A percentile compares a stretch with the other conserved stretches of the same genome.
phyloP scores from a whole-genome alignment of 495 filamentous ascomycete species.

The Tetracladium marchalianum region DNA sequence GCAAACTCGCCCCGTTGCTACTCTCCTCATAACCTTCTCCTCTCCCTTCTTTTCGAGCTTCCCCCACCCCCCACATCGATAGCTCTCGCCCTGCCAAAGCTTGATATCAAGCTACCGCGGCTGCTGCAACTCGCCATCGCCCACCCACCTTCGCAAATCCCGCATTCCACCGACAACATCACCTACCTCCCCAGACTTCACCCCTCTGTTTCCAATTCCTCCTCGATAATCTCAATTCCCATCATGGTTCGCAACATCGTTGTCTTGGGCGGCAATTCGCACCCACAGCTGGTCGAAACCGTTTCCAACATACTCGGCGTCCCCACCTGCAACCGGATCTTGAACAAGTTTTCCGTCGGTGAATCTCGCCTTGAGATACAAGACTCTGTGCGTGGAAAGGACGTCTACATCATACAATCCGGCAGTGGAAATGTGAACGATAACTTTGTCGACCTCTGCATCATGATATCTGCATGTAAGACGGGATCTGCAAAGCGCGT shows the following conservation, averaged over 20 bases:
- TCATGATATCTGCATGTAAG: conserved; percentile 96
- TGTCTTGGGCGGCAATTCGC: conserved; percentile 85
- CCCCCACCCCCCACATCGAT: not conserved
- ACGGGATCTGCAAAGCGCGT: conserved; percentile 86
- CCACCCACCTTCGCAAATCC: conserved; percentile 12
- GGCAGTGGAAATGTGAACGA: conserved; percentile 90
- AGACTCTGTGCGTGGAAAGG: conserved; percentile 92
- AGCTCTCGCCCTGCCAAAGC: not conserved
- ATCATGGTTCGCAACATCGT: conserved; percentile 94
- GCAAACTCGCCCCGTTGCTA: not conserved
- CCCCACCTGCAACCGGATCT: conserved; percentile 67
- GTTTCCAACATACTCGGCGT: conserved; percentile 84
- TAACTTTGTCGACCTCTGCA: conserved; percentile 88
- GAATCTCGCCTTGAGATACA: conserved; percentile 92
- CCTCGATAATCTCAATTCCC: not conserved
- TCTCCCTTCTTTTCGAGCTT: not conserved
- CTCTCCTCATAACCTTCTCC: conserved; percentile 7
- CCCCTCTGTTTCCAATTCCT: conserved; percentile 1
- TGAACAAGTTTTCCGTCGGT: conserved; percentile 87
- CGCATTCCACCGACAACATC: conserved; percentile 11
- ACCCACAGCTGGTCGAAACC: conserved; percentile 73
- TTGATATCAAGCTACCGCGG: conserved; percentile 6
- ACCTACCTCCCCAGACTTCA: not conserved
- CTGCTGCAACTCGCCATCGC: not conserved
- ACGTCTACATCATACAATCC: conserved; percentile 95